Evolutionary conservation across 441 rosid species (phyloP).

Genomic region (Theobroma grandiflorum): DNA sequence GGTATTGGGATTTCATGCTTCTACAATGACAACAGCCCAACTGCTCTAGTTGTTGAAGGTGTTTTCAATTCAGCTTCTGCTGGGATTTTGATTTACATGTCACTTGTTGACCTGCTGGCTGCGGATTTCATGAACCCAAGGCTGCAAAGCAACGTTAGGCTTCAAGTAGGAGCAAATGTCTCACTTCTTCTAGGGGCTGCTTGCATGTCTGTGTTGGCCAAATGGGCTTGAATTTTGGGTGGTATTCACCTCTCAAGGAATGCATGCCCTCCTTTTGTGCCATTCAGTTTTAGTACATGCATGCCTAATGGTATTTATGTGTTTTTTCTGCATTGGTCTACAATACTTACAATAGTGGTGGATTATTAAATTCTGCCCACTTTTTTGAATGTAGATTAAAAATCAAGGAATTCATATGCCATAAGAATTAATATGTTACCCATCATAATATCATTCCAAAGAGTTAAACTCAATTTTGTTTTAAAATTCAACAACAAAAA

Average conservation of each 20-base stretch:
- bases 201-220: constrained; percentile 62
- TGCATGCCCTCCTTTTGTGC: not conserved
- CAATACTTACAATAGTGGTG: no score
- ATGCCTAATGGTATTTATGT: no score
- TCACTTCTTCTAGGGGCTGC: constrained; percentile 55
- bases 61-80: constrained; percentile 56
- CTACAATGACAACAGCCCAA: constrained; percentile 44
- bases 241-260: not conserved
- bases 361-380: no score
- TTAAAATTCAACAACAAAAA: no score
- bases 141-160: constrained; percentile 47
- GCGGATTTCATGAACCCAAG: constrained; percentile 57
- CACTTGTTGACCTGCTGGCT: constrained; percentile 64
- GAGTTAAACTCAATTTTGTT: no score
- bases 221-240: constrained; percentile 45
- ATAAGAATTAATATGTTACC: no score
- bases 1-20: constrained; percentile 55
- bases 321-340: no score
- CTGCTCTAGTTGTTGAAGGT: constrained; percentile 54
- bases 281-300: no score
- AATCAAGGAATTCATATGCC: no score
- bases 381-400: no score
- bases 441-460: no score
- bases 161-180: constrained; percentile 50
- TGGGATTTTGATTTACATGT: constrained; percentile 64